A percentile compares a stretch with the other conserved stretches of the same genome.
Evolutionary conservation across 2,329 filamentous ascomycete species (phyloP).

Genomic region (Penicillium expansum): DNA sequence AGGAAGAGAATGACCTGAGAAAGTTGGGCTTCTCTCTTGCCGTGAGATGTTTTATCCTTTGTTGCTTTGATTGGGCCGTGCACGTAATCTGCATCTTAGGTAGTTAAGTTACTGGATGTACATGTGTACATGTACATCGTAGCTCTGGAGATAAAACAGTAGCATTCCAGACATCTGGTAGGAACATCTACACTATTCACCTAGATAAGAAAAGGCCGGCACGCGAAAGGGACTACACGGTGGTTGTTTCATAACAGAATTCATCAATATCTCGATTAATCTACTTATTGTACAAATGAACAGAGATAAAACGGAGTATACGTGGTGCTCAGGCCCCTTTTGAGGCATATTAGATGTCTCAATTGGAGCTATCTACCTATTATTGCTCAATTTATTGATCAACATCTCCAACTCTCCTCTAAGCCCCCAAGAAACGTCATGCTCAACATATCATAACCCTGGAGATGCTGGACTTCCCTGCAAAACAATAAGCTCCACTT

Average conservation of each 20-base stretch:
- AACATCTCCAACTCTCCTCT: background rate
- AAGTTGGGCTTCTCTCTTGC: conserved; percentile 1
- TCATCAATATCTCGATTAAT: background rate
- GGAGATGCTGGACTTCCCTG: background rate
- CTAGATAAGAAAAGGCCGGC: background rate
- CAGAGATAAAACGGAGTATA: background rate
- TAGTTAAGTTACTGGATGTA: conserved; percentile 1
- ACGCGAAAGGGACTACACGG: too few relatives aligned
- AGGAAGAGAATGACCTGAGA: background rate
- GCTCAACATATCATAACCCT: background rate
- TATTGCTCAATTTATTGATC: background rate
- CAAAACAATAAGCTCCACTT: conserved; percentile 4
- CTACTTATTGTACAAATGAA: background rate
- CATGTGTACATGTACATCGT: background rate
- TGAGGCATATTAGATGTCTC: conserved; percentile 10
- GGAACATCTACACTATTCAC: background rate
- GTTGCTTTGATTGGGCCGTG: conserved; percentile 13
- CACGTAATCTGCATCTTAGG: conserved; percentile 6
- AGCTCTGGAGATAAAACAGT: background rate
- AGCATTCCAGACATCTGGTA: background rate
- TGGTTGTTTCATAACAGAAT: background rate
- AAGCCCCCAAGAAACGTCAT: background rate
- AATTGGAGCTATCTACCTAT: conserved; percentile 3
- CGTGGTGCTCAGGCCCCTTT: conserved; percentile 6
- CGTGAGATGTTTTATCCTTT: background rate